Percentiles rank a stretch among this genome's conserved stretches.
Evolutionary conservation across 257 asterid genomes (phyloP).

Genomic region (Solanum corneliomulleri): DNA sequence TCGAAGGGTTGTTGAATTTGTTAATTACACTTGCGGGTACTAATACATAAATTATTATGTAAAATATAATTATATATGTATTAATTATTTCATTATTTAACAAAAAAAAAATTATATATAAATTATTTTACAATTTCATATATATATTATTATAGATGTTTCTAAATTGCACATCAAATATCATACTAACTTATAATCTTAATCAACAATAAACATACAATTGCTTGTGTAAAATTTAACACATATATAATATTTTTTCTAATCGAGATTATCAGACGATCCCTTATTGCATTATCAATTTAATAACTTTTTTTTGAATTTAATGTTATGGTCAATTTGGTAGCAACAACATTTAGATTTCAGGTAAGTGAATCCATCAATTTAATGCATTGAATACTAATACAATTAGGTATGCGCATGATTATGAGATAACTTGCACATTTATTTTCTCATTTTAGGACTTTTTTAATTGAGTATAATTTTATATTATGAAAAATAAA

Average conservation of each 20-base stretch:
- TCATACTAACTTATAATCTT: no score
- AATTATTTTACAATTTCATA: no score
- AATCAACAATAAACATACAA: no score
- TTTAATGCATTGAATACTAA: background rate
- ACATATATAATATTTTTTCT: background rate
- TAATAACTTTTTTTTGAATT: background rate
- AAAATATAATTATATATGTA: background rate
- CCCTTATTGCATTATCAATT: background rate
- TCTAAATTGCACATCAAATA: background rate
- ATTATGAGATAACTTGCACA: background rate
- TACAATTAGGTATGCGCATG: background rate
- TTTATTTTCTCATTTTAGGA: background rate
- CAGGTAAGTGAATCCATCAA: background rate
- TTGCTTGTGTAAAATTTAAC: no score
- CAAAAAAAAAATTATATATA: no score
- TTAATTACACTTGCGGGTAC: background rate
- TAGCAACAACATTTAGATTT: background rate
- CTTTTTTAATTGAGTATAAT: background rate
- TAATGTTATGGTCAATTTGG: background rate
- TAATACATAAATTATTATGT: background rate
- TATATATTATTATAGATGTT: no score
- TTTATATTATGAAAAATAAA: background rate
- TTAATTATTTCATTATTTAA: no score
- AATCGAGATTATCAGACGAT: background rate
- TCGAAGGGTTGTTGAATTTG: background rate